Evolutionary conservation across 805 yeast genomes (phyloP), one percentile per base, ranked within the genome.

Genomic region (Candida krabiensis): DNA sequence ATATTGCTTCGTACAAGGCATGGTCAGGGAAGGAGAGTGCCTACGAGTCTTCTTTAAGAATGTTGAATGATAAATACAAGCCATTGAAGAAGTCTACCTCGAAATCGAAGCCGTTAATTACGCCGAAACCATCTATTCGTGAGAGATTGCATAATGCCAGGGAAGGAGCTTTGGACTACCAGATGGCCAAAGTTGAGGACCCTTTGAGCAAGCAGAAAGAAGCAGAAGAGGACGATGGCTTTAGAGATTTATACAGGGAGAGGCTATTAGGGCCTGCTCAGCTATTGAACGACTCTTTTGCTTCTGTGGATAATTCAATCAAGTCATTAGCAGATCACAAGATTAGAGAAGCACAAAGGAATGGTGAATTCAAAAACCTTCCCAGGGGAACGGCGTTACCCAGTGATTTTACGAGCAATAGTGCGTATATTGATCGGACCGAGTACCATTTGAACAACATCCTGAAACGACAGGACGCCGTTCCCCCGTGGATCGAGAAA

Each of bases 401-500:
- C 4, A 50, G 48, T 16, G 70, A 63, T 13, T 60, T 52, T 32
- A 57, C 64, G 36, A 58, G 61, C n/a, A 66, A 62, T 47, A 77
- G 66, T 56, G 83, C 78, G 31, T 83, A 69, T 60, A 67, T 72
- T 40, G 93, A 77, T 58, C 74, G 73, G 43, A 86, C 79, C 37
- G 95, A 83, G 50, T 86, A 80, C 57, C 86, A 87, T 56, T 61
- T 89, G 64, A 89, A 89, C 61, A 79, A 85, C 44, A 82, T 89
- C 30, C 62, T 89, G 40, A 76, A 73, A 44, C 73, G 77, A 29
- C 96, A 89, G 58, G 89, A 86, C 33, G 80, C 86, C 1, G 66
- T 80, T 9, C 96, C 96, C 0, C 95, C 95, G 0, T 89, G 96
- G 96, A 82, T 89, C 25, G 95, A 87, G 50, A 80, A 77, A 38